phyloP scores from a whole-genome alignment of 768 basidiomycete species.

The Clitopilus hobsonii region DNA sequence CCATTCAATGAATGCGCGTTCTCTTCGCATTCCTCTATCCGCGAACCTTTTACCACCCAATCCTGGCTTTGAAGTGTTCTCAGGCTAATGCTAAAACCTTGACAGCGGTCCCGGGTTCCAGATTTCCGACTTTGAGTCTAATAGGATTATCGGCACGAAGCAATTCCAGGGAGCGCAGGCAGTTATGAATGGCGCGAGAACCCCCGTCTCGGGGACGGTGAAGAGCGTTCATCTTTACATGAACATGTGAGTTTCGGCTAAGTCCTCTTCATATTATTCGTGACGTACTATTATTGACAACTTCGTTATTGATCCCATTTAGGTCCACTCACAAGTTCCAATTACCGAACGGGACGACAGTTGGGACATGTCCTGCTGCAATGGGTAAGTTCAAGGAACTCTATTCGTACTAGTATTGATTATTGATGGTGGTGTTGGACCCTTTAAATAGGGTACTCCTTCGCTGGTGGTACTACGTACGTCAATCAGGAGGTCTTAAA shows the following conservation, averaged over 20 bases:
- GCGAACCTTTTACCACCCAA: background rate
- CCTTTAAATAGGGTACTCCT: constrained; percentile 51
- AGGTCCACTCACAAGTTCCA: constrained; percentile 64
- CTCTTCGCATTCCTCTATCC: background rate
- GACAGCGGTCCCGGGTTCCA: constrained; percentile 71
- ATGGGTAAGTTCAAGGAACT: constrained; percentile 43
- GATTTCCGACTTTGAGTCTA: constrained; percentile 72
- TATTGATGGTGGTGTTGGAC: constrained; percentile 4
- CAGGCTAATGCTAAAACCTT: background rate
- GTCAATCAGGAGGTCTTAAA: too few species aligned
- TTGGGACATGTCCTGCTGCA: constrained; percentile 74
- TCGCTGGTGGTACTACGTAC: constrained; percentile 80
- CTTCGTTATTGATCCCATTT: constrained; percentile 1
- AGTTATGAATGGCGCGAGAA: constrained; percentile 51
- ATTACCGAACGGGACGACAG: constrained; percentile 61
- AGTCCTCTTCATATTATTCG: background rate
- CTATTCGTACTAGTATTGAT: background rate
- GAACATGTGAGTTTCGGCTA: constrained; percentile 48
- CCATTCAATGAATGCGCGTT: background rate
- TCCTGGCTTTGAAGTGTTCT: background rate
- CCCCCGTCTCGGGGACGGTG: constrained; percentile 52
- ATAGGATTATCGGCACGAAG: constrained; percentile 61
- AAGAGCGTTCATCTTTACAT: constrained; percentile 68
- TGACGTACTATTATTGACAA: background rate
- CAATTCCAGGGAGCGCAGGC: constrained; percentile 68